Base-by-base conservation (phyloP, 2,329 filamentous ascomycete species). In the Phaeomoniella chlamydospora region DNA sequence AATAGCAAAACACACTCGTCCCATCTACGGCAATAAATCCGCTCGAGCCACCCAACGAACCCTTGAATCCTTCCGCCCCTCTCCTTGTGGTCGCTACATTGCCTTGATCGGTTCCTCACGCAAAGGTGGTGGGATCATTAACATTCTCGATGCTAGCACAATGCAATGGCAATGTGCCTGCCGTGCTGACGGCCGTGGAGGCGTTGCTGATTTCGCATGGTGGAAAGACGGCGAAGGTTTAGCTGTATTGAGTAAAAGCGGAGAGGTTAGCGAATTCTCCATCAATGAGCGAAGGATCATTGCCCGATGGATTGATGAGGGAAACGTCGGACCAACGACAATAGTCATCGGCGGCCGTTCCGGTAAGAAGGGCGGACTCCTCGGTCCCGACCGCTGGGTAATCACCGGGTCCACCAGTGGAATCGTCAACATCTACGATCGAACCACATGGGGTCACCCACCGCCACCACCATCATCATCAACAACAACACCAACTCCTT, bases 341-440 rank as follows among this genome's bases (percentile, higher is more conserved):
- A 64, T 98, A 37, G 73, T 77, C 2, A 68, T 96, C 3, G 88
- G 90, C 31, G 63, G 62, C 3, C 49, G 50, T 10, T 49, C 55
- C 31, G 31, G 26, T 5, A 18, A 16, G 12, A 15, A 18, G 6
- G 33, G 32, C 16, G 15, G 31, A 4, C 4, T 11, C 19, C 44
- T 71, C 3, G 88, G 87, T 16, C 78, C 78, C 3, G 83, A 94
- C 57, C 70, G 83, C 39, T 98, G 87, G 86, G 74, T 94, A 11
- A 86, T 83, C 1, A 66, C 94, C 31, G 90, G 90, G 9, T 87
- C 80, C 39, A 81, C 74, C 43, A 86, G 76, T 42, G 90, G 90
- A 40, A 82, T 98, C 39, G 76, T 92, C 39, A 96, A 96, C 57
- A 69, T 98, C 41, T 98, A 98, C 62, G 85, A 96, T 53, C 79